Evolutionary conservation across 1,139 yeast genomes (phyloP).

Genomic region (Magnusiomyces suaveolens): DNA sequence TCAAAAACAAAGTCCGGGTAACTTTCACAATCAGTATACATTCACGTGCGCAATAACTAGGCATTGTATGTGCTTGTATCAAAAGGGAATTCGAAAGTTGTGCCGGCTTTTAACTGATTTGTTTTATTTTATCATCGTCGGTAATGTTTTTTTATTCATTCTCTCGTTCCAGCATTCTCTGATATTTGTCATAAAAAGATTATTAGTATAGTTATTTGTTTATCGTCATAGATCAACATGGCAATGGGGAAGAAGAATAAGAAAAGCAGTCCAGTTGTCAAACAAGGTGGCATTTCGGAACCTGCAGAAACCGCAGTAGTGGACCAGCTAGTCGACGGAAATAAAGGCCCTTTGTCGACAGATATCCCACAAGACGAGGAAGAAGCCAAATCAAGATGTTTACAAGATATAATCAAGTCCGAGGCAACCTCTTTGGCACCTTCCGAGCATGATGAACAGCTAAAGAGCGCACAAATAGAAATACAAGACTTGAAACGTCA

Average conservation of each 20-base stretch:
- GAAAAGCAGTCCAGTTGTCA: not conserved
- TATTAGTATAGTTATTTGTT: not conserved
- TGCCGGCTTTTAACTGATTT: not conserved
- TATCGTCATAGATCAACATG: not conserved
- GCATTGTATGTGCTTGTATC: not conserved
- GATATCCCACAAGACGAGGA: not conserved
- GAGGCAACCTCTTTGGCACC: not conserved
- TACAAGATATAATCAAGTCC: too few species aligned
- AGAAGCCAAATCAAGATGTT: too few species aligned
- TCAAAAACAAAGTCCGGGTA: too few species aligned
- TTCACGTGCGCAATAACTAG: too few species aligned
- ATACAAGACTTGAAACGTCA: conserved; percentile 13
- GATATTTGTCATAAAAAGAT: not conserved
- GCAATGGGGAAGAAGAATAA: conserved; percentile 4
- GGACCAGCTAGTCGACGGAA: not conserved
- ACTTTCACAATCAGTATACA: too few species aligned
- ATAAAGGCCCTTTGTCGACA: not conserved
- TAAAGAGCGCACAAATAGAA: conserved; percentile 19
- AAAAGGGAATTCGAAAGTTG: not conserved
- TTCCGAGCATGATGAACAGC: conserved; percentile 26
- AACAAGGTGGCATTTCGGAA: not conserved
- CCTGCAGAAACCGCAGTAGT: not conserved
- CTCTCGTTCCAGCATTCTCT: not conserved
- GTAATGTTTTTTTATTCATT: not conserved
- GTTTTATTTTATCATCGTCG: not conserved